These are phyloP conservation scores for Phanerochaete sordida DNA, from an alignment of 768 basidiomycete species.

Conservation along the genomic window DNA sequence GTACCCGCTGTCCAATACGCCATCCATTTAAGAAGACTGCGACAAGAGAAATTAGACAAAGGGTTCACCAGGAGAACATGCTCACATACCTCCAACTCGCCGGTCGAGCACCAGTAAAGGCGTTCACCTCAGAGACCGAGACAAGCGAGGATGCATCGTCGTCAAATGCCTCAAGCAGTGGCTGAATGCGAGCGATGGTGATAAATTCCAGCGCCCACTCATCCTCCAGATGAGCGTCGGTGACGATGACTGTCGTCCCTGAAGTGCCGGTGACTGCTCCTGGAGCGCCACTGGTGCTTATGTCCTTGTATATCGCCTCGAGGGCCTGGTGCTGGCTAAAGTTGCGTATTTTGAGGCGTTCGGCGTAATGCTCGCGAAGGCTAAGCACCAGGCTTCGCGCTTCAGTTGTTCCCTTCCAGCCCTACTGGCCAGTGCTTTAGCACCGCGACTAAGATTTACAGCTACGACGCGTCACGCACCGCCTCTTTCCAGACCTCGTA, in stretches of 20 bases:
- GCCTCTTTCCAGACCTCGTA: constrained; percentile 17
- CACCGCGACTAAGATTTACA: not conserved
- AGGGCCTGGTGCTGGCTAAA: not conserved
- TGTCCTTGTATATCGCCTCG: not conserved
- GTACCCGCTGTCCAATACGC: constrained; percentile 19
- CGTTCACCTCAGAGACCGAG: constrained; percentile 20
- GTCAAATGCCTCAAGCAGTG: constrained; percentile 20
- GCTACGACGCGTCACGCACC: not conserved
- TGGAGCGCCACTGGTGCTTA: not conserved
- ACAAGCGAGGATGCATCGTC: constrained; percentile 19
- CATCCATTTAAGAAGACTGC: constrained; percentile 14
- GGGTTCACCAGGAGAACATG: no score
- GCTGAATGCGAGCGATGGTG: constrained; percentile 12
- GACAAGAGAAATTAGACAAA: not conserved
- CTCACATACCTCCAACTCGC: constrained; percentile 17
- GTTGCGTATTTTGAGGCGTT: not conserved
- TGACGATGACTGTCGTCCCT: no score
- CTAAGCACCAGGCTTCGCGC: constrained; percentile 18
- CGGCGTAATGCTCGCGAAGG: constrained; percentile 17
- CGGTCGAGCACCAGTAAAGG: constrained; percentile 17
- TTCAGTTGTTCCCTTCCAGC: constrained; percentile 21
- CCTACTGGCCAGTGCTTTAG: not conserved
- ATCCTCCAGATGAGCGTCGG: constrained; percentile 6
- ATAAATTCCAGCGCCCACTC: constrained; percentile 23
- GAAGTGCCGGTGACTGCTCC: not conserved